These are phyloP conservation scores for Apiotrichum porosum DNA, from an alignment of 1,284 basidiomycete genomes.

Conservation along the genomic window DNA sequence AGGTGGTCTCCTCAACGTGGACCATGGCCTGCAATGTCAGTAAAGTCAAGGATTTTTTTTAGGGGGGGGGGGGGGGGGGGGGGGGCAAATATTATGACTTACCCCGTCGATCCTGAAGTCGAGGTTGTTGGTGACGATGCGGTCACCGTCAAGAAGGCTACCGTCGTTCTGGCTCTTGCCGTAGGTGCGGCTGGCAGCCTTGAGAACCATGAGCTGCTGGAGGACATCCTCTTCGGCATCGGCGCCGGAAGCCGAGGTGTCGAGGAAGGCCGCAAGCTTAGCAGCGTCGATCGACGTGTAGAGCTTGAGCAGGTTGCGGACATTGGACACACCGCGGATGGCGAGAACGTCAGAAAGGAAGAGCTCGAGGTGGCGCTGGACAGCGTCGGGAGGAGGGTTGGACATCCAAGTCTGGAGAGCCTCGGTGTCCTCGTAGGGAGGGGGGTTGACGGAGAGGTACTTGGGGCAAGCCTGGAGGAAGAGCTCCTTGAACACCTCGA, in stretches of 20 bases:
- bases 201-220: conserved; percentile 95
- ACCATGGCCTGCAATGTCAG: conserved; percentile 61
- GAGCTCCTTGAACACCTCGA: conserved; percentile 86
- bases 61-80: too few species aligned
- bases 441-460: conserved; percentile 90
- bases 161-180: conserved; percentile 63
- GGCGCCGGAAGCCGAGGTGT: conserved; percentile 24
- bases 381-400: conserved; percentile 63
- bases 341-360: conserved; percentile 74
- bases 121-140: conserved; percentile 83
- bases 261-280: conserved; percentile 85
- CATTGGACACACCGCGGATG: conserved; percentile 71
- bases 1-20: conserved; percentile 88
- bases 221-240: conserved; percentile 78
- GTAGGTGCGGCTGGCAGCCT: conserved; percentile 61
- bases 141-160: conserved; percentile 71
- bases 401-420: conserved; percentile 59
- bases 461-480: conserved; percentile 93
- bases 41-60: too few species aligned
- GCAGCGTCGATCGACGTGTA: conserved; percentile 89
- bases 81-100: conserved; percentile 54
- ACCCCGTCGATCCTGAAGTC: conserved; percentile 88
- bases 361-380: conserved; percentile 74
- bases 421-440: conserved; percentile 79
- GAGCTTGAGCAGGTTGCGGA: conserved; percentile 87